phyloP scores from a whole-genome alignment of 257 asterid species.

The Handroanthus guayacan region DNA sequence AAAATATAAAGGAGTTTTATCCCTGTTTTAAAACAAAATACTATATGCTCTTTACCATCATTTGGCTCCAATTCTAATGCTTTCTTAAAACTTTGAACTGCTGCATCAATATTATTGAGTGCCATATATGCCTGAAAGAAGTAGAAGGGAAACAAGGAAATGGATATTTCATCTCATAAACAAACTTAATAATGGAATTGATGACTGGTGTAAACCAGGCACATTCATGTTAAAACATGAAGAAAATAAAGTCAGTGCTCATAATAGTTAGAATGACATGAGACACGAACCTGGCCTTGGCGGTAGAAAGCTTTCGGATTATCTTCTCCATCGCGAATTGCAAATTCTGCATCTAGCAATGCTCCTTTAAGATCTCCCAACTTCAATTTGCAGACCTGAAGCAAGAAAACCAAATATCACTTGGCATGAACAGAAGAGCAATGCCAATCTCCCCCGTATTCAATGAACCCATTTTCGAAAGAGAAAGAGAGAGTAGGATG shows the following conservation, averaged over 20 bases:
- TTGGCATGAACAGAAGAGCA: constrained; percentile 17
- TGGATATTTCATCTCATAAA: neutral
- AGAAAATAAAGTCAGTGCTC: neutral
- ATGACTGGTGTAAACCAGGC: constrained; percentile 8
- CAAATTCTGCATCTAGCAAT: constrained; percentile 78
- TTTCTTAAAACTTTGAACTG: constrained; percentile 71
- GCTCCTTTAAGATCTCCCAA: constrained; percentile 87
- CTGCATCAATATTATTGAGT: constrained; percentile 77
- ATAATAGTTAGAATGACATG: constrained; percentile 3
- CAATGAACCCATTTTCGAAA: neutral
- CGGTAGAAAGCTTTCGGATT: constrained; percentile 90
- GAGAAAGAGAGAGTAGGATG: constrained; percentile 24
- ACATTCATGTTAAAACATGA: neutral
- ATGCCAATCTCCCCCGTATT: constrained; percentile 2
- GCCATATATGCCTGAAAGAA: constrained; percentile 72
- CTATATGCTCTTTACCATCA: constrained; percentile 61
- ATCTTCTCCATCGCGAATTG: constrained; percentile 80
- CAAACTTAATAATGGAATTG: neutral
- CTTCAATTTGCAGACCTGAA: constrained; percentile 82
- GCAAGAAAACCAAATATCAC: constrained; percentile 26
- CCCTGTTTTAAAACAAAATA: constrained; percentile 6
- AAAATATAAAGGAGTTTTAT: constrained; percentile 12
- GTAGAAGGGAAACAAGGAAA: constrained; percentile 17
- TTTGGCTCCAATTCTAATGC: constrained; percentile 85
- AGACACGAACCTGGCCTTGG: constrained; percentile 82